Percentiles rank a stretch among this genome's conserved stretches.
Evolutionary conservation across 768 basidiomycete species (phyloP).

Genomic region (Boletus sp.): DNA sequence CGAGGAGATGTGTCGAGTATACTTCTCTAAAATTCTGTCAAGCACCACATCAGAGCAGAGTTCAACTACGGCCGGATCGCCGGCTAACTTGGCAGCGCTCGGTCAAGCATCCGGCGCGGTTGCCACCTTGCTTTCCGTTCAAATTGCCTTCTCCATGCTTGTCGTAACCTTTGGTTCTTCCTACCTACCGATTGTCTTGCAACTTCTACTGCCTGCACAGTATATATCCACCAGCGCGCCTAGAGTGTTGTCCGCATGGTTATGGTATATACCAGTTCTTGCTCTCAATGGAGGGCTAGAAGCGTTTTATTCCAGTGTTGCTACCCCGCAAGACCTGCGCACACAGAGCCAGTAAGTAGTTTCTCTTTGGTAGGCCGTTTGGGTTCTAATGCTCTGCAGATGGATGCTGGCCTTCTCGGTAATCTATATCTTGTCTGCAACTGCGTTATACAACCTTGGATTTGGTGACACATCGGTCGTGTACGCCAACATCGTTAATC

Average conservation of each 20-base stretch:
- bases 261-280: slow-evolving; percentile 87
- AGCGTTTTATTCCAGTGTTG: slow-evolving; percentile 83
- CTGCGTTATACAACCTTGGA: slow-evolving; percentile 43
- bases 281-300: slow-evolving; percentile 90
- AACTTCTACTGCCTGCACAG: slow-evolving; percentile 65
- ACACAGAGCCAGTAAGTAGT: slow-evolving; percentile 58
- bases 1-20: slow-evolving; percentile 88
- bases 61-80: background rate
- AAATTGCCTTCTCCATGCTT: slow-evolving; percentile 64
- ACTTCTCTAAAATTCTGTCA: slow-evolving; percentile 71
- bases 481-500: slow-evolving; percentile 72
- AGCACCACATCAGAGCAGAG: slow-evolving; percentile 13
- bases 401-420: slow-evolving; percentile 82
- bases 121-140: slow-evolving; percentile 59
- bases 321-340: slow-evolving; percentile 62
- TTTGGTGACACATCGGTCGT: slow-evolving; percentile 70
- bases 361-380: background rate
- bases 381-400: slow-evolving; percentile 27
- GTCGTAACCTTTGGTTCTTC: slow-evolving; percentile 72
- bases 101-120: slow-evolving; percentile 51
- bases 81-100: slow-evolving; percentile 17
- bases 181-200: slow-evolving; percentile 68
- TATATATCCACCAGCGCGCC: slow-evolving; percentile 81
- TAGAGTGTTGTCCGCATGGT: slow-evolving; percentile 71
- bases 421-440: slow-evolving; percentile 58